Base-by-base conservation (phyloP, 306 rosid species). In the Mucuna pruriens region DNA sequence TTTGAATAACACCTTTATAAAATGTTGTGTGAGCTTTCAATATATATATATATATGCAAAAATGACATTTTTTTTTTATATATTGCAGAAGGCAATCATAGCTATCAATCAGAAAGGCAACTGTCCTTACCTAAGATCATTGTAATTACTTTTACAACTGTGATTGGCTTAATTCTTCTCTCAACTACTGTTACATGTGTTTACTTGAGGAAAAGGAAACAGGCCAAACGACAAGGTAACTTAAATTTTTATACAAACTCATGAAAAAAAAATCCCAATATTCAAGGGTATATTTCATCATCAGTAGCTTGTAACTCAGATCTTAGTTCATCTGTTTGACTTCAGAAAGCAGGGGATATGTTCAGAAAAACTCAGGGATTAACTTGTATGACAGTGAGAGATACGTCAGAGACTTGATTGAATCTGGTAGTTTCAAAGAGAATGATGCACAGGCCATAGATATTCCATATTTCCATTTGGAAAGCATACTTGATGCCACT, bases 381-480 rank as follows among this genome's bases (percentile, higher is more conserved):
- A 86, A 82, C 46, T 65, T 84, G 62, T 86, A 85, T 65, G 92
- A 86, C 58, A 80, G 83, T 73, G 87, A 85, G 77, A 83, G 78
- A 74, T 80, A 84, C 68, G 86, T 88, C 58, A 88, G 84, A 68
- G 93, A 88, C 82, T 55, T 90, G 31, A 90, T 90, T 54, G 92
- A 85, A 76, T 86, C 94, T 8, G 86, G 87, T 54, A 69, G 88
- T 48, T 81, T 86, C 80, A 85, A 86, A 77, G 94, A 86, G 26
- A 88, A 89, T 19, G 86, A 90, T 83, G 84, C 85, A 49, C 85
- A 89, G 13, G 90, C 90, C 74, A 76, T 90, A 26, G 93, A 92
- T 62, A 86, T 90, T 68, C 94, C 94, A 1, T 86, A 81, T 78
- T 92, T 90, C 54, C 91, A 89, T 83, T 80, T 90, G 58, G 94